Percentiles rank a stretch among this genome's conserved stretches.
Evolutionary conservation across 1,139 yeast species (phyloP).

Genomic region (Sugiyamaella novakii): DNA sequence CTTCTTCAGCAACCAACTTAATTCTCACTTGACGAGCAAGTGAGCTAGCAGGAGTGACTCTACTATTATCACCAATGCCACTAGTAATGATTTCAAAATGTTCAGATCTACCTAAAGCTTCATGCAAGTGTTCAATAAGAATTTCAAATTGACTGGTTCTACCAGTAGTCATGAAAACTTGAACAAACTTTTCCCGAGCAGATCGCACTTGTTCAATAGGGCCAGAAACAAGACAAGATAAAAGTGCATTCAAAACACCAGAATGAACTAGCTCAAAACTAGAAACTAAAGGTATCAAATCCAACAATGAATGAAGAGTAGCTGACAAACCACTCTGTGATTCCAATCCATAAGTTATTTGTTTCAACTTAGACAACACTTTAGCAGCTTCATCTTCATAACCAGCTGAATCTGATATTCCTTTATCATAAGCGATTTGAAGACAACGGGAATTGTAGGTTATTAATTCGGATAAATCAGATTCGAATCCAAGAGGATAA

Average conservation of each 20-base stretch:
- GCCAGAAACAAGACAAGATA: conserved; percentile 27
- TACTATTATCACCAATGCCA: conserved; percentile 42
- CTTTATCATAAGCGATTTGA: conserved; percentile 26
- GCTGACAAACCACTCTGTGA: conserved; percentile 29
- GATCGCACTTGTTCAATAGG: conserved; percentile 5
- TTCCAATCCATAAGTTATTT: conserved; percentile 26
- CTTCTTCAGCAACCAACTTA: conserved; percentile 49
- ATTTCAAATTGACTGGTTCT: conserved; percentile 39
- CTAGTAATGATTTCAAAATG: conserved; percentile 70
- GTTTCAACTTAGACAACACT: conserved; percentile 27
- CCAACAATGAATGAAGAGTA: conserved; percentile 12
- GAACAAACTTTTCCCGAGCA: conserved; percentile 48
- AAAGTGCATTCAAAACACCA: conserved; percentile 58
- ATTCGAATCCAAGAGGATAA: conserved; percentile 20
- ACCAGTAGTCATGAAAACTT: conserved; percentile 45
- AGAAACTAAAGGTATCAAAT: conserved; percentile 52
- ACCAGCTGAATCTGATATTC: conserved; percentile 35
- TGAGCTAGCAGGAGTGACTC: conserved; percentile 48
- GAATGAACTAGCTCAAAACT: conserved; percentile 77
- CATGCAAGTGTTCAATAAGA: conserved; percentile 64
- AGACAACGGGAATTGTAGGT: conserved; percentile 27
- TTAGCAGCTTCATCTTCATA: conserved; percentile 36
- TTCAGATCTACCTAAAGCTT: conserved; percentile 73
- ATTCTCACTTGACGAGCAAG: conserved; percentile 75
- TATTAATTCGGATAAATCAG: conserved; percentile 28